A percentile compares a stretch with the other conserved stretches of the same genome.
These are phyloP conservation scores for Guillardia theta DNA, from an alignment of 78 protist genomes.

Conservation along the genomic window DNA sequence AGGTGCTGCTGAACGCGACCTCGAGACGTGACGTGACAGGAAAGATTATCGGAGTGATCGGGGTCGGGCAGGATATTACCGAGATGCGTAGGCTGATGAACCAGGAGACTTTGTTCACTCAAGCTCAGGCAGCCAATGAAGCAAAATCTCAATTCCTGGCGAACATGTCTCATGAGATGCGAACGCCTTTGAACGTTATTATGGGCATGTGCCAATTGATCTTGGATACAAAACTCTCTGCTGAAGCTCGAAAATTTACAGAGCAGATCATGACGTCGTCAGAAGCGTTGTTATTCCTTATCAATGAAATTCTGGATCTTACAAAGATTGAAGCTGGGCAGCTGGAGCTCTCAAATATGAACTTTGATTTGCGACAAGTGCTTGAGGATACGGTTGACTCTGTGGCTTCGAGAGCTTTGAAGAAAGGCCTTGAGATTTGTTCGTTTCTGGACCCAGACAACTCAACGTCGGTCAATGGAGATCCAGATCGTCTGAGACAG, in stretches of 20 bases:
- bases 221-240: background rate
- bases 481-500: background rate
- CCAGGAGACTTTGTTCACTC: background rate
- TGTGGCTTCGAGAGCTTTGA: background rate
- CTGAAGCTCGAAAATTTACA: background rate
- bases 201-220: background rate
- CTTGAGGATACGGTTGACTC: constrained; percentile 8
- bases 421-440: background rate
- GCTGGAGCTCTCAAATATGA: background rate
- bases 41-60: background rate
- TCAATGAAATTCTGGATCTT: constrained; percentile 13
- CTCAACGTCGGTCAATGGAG: background rate
- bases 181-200: background rate
- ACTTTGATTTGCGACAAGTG: background rate
- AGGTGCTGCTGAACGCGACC: background rate
- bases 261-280: background rate
- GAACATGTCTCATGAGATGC: background rate
- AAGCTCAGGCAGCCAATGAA: background rate
- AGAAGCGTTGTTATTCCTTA: background rate
- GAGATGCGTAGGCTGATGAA: background rate
- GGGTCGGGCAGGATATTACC: background rate
- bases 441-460: background rate
- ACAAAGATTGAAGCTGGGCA: background rate
- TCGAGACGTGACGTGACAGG: background rate
- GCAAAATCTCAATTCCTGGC: background rate